A percentile compares a stretch with the other conserved stretches of the same genome.
Evolutionary conservation across 192 early-diverging fungal genomes (phyloP).

Genomic region (Mortierella claussenii): DNA sequence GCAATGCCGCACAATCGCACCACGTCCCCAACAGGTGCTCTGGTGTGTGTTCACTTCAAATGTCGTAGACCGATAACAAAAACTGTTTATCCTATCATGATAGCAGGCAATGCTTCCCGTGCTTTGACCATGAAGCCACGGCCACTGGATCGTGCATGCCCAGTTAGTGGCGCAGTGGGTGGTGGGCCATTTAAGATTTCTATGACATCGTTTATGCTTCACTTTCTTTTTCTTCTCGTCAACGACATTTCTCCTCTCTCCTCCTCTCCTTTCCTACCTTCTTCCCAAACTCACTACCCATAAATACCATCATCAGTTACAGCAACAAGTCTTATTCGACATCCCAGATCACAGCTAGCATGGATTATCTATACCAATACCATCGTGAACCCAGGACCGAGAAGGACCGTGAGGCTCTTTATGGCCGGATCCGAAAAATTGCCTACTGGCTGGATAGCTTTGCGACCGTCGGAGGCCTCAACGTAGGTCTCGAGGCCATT

Average conservation of each 20-base stretch:
- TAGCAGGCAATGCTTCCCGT: no score
- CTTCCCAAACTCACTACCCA: background rate
- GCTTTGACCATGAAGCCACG: no score
- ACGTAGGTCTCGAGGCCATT: conserved; percentile 37
- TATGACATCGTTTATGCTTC: background rate
- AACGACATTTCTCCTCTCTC: background rate
- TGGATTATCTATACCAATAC: conserved; percentile 28
- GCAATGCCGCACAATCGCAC: no score
- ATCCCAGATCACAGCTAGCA: background rate
- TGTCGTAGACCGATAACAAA: no score
- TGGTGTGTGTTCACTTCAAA: no score
- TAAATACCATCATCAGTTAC: no score
- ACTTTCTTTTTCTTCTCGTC: background rate
- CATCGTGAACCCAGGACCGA: conserved; percentile 34
- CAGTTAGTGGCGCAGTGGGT: no score
- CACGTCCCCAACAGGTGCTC: no score
- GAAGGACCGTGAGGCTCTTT: conserved; percentile 37
- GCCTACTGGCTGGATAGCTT: conserved; percentile 47
- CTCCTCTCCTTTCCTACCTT: background rate
- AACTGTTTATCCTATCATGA: no score
- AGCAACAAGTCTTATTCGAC: no score
- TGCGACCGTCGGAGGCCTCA: conserved; percentile 18
- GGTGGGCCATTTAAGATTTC: no score
- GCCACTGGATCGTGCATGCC: no score
- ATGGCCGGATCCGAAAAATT: conserved; percentile 34